Base-by-base conservation (phyloP, 2,329 filamentous ascomycete genomes). In the Coniella lustricola region DNA sequence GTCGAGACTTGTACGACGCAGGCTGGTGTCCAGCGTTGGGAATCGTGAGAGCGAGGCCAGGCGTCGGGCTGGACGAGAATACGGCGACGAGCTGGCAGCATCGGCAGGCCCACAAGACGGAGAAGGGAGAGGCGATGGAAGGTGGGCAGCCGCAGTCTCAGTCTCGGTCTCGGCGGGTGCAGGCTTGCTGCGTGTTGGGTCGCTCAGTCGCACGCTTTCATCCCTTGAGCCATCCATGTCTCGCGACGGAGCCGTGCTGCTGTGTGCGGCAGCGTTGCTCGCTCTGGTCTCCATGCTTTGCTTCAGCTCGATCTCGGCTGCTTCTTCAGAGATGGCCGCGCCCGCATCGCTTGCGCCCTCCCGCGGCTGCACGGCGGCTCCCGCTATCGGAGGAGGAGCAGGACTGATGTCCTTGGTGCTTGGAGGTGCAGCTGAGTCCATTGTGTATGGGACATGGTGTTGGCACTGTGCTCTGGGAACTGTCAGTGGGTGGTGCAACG, bases 61-160 rank as follows among this genome's bases (percentile, higher is more conserved):
- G 7, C 32, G 29, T 17, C 43, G 41, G 4, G 33, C 37, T 12
- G 41, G 32, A 3, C 21, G 16, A 18, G 13, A 14, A 3, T 38
- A 16, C 12, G 43, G 42, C 17, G 43, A 14, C 14, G 44, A 40
- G 13, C 17, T 18, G n/a, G 44, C 34, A 44, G 16, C 10, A 8
- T 42, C 44, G 32, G 31, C 5, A 25, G 32, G 43, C 22, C 17
- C 22, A 14, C 32, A 32, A 14, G 39, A n/a, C n/a, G n/a, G 34
- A 14, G 46, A 45, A 21, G 38, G 49, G 16, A 37, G 39, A 18
- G 38, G 39, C 4, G 42, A 48, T 31, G 50, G 49, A n/a, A 45
- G 42, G 8, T 38, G 18, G 20, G 35, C 34, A 14, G 38, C 13
- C 7, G 38, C 34, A 10, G 16, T 37, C 3, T 38, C 44, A 14